phyloP scores from a whole-genome alignment of 371 early-diverging fungal species.

The Apophysomyces elegans region DNA sequence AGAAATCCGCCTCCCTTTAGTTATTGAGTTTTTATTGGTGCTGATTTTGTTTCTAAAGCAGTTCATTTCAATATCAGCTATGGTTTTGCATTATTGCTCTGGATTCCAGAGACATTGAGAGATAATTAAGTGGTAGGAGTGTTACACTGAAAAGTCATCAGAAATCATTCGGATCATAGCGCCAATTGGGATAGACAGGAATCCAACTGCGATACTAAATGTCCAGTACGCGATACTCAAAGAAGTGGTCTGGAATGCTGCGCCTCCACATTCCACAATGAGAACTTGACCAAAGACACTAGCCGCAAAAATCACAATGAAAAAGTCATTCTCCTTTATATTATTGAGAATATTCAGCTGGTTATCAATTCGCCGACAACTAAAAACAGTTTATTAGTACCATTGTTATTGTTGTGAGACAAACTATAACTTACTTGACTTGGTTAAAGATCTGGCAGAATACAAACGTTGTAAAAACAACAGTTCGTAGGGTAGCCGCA shows the following conservation, averaged over 20 bases:
- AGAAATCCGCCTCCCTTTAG: too few species aligned
- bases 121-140: neutral
- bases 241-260: constrained; percentile 61
- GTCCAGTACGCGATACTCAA: constrained; percentile 66
- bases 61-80: too few species aligned
- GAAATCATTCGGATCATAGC: constrained; percentile 69
- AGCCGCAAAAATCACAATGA: constrained; percentile 60
- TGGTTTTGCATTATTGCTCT: neutral
- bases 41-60: too few species aligned
- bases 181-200: constrained; percentile 74
- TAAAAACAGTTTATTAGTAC: constrained; percentile 8
- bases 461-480: constrained; percentile 82
- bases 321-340: constrained; percentile 60
- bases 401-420: neutral
- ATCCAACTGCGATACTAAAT: constrained; percentile 66
- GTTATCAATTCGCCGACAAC: constrained; percentile 70
- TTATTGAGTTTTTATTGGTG: too few species aligned
- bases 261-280: constrained; percentile 67
- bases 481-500: constrained; percentile 49
- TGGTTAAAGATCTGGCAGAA: constrained; percentile 82
- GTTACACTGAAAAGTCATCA: constrained; percentile 30
- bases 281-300: constrained; percentile 61
- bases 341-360: constrained; percentile 66
- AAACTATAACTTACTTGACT: constrained; percentile 53
- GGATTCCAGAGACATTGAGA: neutral